Base-by-base conservation (phyloP, 805 yeast genomes). In the Yarrowia keelungensis region DNA sequence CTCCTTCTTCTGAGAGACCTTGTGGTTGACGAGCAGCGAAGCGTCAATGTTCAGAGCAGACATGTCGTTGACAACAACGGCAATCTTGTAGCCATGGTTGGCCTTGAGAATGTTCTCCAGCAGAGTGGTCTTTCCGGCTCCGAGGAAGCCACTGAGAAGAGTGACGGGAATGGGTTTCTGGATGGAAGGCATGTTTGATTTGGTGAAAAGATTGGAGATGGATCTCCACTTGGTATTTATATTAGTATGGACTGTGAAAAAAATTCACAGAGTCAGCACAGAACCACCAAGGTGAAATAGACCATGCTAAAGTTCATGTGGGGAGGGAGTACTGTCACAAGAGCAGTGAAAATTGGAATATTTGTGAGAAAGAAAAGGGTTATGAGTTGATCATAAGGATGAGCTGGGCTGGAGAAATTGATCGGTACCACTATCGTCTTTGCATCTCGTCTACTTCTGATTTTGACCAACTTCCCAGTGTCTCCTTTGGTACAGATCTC, bases 41-140 rank as follows among this genome's bases (percentile, higher is more conserved):
- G 84, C 84, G 72, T 82, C 85, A 32, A 83, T 79, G 71, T 82
- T 82, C 50, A 81, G 72, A 11, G 77, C 74, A 8, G 85, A 80
- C 74, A 82, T 76, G 72, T 82, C 85, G 71, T 82, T 82, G 71
- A 82, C 79, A 69, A 82, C 80, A 2, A 82, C 84, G 2, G 85
- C 85, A 61, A 83, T 76, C 69, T 77, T 81, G 32, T 75, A 70
- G 0, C 83, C 83, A 73, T 81, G 84, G 15, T 78, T 70, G 7
- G 77, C 73, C 3, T 79, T 81, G 39, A 82, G 74, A 46, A 82
- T 82, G 49, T 78, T 76, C 70, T 82, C 83, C n/a, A 82, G 74
- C 8, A 82, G 73, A 2, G 85, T 82, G 11, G 85, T 82, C 71
- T 82, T 82, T 1, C 85, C 85, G 14, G 82, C 75, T 5, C 85